Percentiles rank a stretch among this genome's conserved stretches.
These are phyloP conservation scores for Chalara sp. DNA, from an alignment of 2,329 filamentous ascomycete species.

Conservation along the genomic window DNA sequence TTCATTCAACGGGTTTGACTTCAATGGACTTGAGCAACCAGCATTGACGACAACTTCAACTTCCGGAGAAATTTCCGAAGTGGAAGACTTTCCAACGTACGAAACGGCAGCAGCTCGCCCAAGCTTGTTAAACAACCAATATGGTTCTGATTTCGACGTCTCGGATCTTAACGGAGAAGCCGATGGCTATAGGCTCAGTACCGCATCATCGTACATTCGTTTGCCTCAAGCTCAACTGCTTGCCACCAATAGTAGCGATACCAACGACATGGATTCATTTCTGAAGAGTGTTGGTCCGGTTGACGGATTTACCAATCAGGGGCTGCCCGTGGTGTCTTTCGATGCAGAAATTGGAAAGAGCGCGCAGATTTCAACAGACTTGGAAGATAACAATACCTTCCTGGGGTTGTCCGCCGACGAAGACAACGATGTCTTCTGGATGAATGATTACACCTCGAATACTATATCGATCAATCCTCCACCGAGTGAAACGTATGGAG, in stretches of 20 bases:
- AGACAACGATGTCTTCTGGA: conserved; percentile 38
- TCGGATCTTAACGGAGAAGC: conserved; percentile 31
- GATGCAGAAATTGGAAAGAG: conserved; percentile 32
- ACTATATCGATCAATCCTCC: conserved; percentile 12
- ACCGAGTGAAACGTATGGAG: conserved; percentile 16
- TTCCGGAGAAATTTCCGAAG: conserved; percentile 61
- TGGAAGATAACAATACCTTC: conserved; percentile 28
- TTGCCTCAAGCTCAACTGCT: conserved; percentile 40
- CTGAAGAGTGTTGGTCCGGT: conserved; percentile 31
- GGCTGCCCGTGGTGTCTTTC: conserved; percentile 15
- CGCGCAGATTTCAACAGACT: conserved; percentile 31
- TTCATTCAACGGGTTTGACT: conserved; percentile 48
- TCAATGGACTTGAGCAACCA: conserved; percentile 46
- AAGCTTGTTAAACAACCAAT: conserved; percentile 34
- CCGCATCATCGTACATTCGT: conserved; percentile 40
- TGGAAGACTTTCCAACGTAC: conserved; percentile 48
- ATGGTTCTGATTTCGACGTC: conserved; percentile 29
- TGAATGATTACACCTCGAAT: conserved; percentile 29
- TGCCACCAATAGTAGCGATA: conserved; percentile 39
- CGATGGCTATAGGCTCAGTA: conserved; percentile 44
- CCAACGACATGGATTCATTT: conserved; percentile 50
- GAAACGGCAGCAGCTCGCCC: conserved; percentile 28
- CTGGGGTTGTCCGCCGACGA: conserved; percentile 39
- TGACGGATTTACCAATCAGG: conserved; percentile 10
- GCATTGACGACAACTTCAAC: conserved; percentile 52